Conservation (phyloP, 768 basidiomycete species). For the Trametes coccinea region DNA sequence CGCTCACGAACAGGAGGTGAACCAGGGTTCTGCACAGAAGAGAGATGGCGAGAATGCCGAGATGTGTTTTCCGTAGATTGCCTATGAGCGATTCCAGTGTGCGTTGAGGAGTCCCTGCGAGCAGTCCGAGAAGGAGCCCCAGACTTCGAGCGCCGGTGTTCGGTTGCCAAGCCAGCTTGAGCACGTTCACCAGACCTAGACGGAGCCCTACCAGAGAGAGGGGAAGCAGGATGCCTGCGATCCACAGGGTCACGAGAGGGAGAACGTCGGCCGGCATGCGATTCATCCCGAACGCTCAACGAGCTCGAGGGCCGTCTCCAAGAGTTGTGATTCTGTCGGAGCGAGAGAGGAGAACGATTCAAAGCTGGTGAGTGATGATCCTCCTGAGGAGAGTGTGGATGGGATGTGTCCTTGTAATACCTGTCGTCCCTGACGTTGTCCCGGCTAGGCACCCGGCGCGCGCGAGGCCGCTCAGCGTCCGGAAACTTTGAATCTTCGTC, state of each 20-base stretch:
- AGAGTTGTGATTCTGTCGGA: slow-evolving; percentile 2
- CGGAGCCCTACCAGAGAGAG: background rate
- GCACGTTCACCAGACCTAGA: background rate
- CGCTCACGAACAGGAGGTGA: background rate
- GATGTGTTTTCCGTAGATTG: background rate
- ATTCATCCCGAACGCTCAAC: background rate
- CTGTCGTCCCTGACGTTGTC: background rate
- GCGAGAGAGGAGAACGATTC: background rate
- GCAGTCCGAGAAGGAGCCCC: background rate
- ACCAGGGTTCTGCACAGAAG: slow-evolving; percentile 1
- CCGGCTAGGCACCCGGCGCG: background rate
- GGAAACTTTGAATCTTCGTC: slow-evolving; percentile 22
- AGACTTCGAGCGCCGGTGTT: slow-evolving; percentile 5
- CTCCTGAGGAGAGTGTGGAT: background rate
- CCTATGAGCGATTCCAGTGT: background rate
- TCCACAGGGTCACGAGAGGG: background rate
- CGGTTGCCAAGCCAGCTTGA: background rate
- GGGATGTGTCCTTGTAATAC: background rate
- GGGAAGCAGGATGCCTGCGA: background rate
- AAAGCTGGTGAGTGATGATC: background rate
- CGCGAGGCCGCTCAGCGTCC: background rate
- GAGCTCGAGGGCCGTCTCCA: slow-evolving; percentile 2
- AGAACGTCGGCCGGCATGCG: background rate
- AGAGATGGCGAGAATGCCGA: slow-evolving; percentile 1
- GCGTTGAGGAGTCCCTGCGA: background rate